Evolutionary conservation across 2,329 filamentous ascomycete genomes (phyloP).

Genomic region (Trichoderma breve): DNA sequence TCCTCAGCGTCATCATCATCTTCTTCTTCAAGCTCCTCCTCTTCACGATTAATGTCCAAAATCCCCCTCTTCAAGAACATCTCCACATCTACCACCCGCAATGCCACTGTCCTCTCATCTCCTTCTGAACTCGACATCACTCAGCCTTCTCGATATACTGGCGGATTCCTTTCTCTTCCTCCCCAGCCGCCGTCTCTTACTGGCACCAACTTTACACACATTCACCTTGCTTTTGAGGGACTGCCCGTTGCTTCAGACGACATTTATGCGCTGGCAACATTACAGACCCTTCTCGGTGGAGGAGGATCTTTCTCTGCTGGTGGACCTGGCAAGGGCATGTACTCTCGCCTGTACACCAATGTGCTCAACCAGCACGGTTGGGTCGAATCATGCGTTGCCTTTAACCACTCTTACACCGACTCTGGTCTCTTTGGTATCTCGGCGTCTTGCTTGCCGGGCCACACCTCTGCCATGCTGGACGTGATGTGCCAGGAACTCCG

Average conservation of each 20-base stretch:
- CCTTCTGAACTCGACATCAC: conserved; percentile 55
- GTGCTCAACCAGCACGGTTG: conserved; percentile 96
- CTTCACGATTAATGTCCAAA: conserved; percentile 71
- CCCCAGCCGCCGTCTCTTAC: conserved; percentile 76
- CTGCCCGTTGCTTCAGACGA: conserved; percentile 86
- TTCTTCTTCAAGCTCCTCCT: conserved; percentile 25
- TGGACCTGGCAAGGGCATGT: conserved; percentile 98
- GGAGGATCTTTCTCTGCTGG: conserved; percentile 96
- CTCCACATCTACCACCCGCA: conserved; percentile 67
- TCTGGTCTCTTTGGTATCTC: conserved; percentile 93
- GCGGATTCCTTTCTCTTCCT: conserved; percentile 85
- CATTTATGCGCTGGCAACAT: conserved; percentile 92
- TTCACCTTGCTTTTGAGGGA: conserved; percentile 94
- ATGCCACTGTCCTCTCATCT: conserved; percentile 54
- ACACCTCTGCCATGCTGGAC: conserved; percentile 81
- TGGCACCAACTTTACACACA: conserved; percentile 80
- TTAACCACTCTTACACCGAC: conserved; percentile 97
- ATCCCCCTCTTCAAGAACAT: conserved; percentile 89
- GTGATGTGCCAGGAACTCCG: conserved; percentile 92
- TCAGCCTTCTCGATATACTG: conserved; percentile 78
- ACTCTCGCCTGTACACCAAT: conserved; percentile 94
- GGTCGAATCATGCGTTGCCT: conserved; percentile 93
- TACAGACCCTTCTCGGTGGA: conserved; percentile 93
- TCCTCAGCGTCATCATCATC: conserved; percentile 25
- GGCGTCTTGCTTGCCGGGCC: conserved; percentile 75